phyloP scores from a whole-genome alignment of 352 stramenopile genomes.

The Globisporangium echinulatum region DNA sequence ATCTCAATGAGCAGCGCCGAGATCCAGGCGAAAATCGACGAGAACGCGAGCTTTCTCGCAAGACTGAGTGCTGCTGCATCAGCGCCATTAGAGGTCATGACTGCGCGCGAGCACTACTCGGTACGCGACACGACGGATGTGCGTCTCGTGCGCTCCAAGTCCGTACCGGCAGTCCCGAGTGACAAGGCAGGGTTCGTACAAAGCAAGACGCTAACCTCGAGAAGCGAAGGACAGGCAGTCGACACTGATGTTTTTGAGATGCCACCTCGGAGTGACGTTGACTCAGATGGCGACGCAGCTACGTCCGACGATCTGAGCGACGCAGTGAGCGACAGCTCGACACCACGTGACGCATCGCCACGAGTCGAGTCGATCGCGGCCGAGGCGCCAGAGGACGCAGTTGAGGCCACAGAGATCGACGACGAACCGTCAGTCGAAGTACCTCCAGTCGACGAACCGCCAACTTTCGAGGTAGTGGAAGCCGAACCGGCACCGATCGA shows the following conservation, averaged over 20 bases:
- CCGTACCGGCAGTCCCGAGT: background rate
- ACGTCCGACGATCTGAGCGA: background rate
- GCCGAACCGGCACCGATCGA: background rate
- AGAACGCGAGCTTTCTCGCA: slow-evolving; percentile 2
- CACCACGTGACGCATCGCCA: background rate
- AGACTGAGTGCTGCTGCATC: background rate
- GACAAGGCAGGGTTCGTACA: slow-evolving; percentile 1
- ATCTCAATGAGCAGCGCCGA: background rate
- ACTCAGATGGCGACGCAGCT: background rate
- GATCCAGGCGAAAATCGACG: slow-evolving; percentile 14
- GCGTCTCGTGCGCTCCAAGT: background rate
- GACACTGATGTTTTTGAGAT: background rate
- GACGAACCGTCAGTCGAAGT: background rate
- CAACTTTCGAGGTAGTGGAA: background rate
- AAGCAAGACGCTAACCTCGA: slow-evolving; percentile 6
- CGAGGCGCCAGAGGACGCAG: background rate
- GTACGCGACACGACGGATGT: background rate
- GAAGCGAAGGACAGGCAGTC: background rate
- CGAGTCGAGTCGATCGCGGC: background rate
- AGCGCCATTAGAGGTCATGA: background rate
- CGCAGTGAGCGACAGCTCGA: background rate
- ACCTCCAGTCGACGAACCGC: background rate
- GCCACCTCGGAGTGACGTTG: background rate
- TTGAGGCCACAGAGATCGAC: background rate
- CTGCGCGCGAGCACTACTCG: background rate